A percentile compares a stretch with the other conserved stretches of the same genome.
phyloP scores from a whole-genome alignment of 1,139 yeast genomes.

The Sugiyamaella grinbergsii region DNA sequence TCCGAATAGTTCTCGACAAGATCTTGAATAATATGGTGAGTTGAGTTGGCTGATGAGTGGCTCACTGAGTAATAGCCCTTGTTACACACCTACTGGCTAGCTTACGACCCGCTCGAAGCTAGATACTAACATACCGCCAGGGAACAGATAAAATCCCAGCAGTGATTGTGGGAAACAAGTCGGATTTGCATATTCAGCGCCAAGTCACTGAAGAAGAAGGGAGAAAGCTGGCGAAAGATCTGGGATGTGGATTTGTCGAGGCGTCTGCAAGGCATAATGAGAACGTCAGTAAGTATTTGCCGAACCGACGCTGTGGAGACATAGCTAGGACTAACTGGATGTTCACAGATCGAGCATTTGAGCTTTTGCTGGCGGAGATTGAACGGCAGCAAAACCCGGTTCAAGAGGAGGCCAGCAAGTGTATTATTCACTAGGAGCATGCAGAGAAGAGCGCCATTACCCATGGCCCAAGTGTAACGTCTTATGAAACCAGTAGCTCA shows the following conservation, averaged over 20 bases:
- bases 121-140: slow-evolving; percentile 11
- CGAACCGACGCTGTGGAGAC: too few species aligned
- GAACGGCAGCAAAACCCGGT: slow-evolving; percentile 46
- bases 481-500: slow-evolving; percentile 1
- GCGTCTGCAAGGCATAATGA: slow-evolving; percentile 75
- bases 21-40: slow-evolving; percentile 60
- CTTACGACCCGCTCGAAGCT: too few species aligned
- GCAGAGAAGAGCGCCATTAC: background rate
- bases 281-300: slow-evolving; percentile 52
- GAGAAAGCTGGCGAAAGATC: slow-evolving; percentile 58
- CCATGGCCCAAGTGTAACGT: background rate
- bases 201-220: slow-evolving; percentile 73
- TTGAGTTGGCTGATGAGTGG: background rate
- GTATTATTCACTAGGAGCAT: slow-evolving; percentile 12
- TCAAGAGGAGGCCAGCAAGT: slow-evolving; percentile 20
- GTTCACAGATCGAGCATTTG: slow-evolving; percentile 51
- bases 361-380: slow-evolving; percentile 66
- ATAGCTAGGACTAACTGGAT: background rate
- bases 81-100: background rate
- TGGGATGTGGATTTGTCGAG: slow-evolving; percentile 69
- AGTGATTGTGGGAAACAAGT: slow-evolving; percentile 81
- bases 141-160: slow-evolving; percentile 75
- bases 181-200: slow-evolving; percentile 50
- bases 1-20: slow-evolving; percentile 78
- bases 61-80: background rate